Conservation (phyloP, 495 filamentous ascomycete genomes). For the Penicillium egyptiacum region DNA sequence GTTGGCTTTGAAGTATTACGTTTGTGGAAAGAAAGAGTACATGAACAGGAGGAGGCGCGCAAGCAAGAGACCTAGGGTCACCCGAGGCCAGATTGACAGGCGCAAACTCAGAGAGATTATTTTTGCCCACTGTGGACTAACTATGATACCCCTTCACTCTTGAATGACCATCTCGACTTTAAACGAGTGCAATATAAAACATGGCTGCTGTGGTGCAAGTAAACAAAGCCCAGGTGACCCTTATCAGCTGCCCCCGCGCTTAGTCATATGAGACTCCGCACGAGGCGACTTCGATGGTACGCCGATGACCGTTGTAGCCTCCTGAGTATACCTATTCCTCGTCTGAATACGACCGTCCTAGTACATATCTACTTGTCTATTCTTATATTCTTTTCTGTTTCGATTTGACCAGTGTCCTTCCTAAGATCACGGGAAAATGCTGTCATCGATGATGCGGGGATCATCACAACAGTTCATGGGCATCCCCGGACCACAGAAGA, state of each 20-base stretch:
- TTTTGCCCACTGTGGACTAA: background rate
- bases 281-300: slow-evolving; percentile 1
- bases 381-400: background rate
- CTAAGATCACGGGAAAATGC: background rate
- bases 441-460: slow-evolving; percentile 20
- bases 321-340: background rate
- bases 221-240: slow-evolving; percentile 9
- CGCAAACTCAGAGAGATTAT: background rate
- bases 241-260: slow-evolving; percentile 12
- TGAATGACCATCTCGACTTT: background rate
- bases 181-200: background rate
- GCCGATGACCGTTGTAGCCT: background rate
- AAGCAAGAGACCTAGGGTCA: slow-evolving; percentile 24
- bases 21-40: slow-evolving; percentile 57
- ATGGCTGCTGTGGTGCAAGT: background rate
- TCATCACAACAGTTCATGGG: slow-evolving; percentile 27
- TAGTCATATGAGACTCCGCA: slow-evolving; percentile 10
- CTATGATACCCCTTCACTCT: slow-evolving; percentile 27
- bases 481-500: slow-evolving; percentile 43
- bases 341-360: background rate
- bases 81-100: background rate
- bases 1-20: slow-evolving; percentile 68
- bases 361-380: background rate
- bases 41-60: slow-evolving; percentile 43
- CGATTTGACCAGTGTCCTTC: background rate